Evolutionary conservation across 2,329 filamentous ascomycete species (phyloP).

Genomic region (Dothistroma pini): DNA sequence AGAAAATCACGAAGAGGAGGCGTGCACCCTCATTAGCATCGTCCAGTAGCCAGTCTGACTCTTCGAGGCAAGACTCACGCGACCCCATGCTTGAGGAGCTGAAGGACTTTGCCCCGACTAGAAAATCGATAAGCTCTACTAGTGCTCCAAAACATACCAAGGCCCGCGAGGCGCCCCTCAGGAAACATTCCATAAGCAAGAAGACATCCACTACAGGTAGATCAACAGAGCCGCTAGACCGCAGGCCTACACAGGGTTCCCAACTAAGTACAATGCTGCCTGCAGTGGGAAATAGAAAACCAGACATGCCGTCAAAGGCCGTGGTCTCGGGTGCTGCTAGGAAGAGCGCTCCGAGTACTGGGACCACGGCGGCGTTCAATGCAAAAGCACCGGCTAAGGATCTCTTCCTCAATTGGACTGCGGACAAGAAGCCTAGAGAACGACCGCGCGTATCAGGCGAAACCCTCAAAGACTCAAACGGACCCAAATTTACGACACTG

Average conservation of each 20-base stretch:
- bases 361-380: too few relatives aligned
- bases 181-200: background rate
- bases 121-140: background rate
- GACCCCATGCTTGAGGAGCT: constrained; percentile 8
- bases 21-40: background rate
- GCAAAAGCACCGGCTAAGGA: constrained; percentile 1
- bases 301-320: constrained; percentile 6
- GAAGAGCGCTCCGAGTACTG: constrained; percentile 15
- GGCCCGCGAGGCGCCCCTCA: background rate
- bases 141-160: background rate
- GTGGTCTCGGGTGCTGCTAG: constrained; percentile 8
- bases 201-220: background rate
- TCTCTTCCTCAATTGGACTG: constrained; percentile 17
- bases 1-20: constrained; percentile 14
- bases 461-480: constrained; percentile 22
- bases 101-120: background rate
- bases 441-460: constrained; percentile 20
- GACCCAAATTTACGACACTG: constrained; percentile 23
- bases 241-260: background rate
- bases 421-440: constrained; percentile 14
- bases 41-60: constrained; percentile 9
- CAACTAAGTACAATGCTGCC: constrained; percentile 9
- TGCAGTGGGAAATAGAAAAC: background rate
- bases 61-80: constrained; percentile 5
- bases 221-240: constrained; percentile 13